A percentile compares a stretch with the other conserved stretches of the same genome.
Conservation (phyloP, 2,329 filamentous ascomycete species). For the Colletotrichum zoysiae region DNA sequence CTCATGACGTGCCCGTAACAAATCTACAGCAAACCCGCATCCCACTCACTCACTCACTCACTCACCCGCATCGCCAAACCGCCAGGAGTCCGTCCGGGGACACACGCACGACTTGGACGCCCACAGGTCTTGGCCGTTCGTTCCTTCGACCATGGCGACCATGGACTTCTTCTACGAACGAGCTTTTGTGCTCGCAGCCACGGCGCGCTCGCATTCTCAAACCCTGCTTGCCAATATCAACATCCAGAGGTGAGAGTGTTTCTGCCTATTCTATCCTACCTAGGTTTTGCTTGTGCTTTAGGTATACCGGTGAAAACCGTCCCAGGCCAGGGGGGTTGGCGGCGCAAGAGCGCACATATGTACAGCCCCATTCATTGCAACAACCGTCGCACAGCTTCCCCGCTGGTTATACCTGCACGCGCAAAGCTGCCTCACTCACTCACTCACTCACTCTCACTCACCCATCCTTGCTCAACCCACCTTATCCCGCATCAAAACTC, state of each 20-base stretch:
- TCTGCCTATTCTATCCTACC: neutral
- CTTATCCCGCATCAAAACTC: neutral
- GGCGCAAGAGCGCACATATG: constrained; percentile 3
- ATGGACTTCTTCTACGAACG: constrained; percentile 29
- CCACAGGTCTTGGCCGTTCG: no score
- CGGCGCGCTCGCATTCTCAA: constrained; percentile 13
- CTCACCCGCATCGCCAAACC: constrained; percentile 1
- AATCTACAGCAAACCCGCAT: neutral
- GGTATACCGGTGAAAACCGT: neutral
- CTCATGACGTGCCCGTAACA: constrained; percentile 34
- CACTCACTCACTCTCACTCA: no score
- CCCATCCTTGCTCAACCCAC: neutral
- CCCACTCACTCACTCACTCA: neutral
- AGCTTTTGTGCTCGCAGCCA: constrained; percentile 31
- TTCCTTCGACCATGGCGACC: constrained; percentile 3
- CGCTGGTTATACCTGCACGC: neutral
- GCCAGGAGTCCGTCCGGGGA: constrained; percentile 11
- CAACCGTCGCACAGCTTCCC: neutral
- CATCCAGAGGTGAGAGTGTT: constrained; percentile 25
- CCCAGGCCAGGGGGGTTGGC: neutral
- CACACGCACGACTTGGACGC: constrained; percentile 2
- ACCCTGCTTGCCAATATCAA: constrained; percentile 15
- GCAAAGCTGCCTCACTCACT: neutral
- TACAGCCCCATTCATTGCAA: neutral
- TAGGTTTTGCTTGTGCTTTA: neutral